Evolutionary conservation across 2,329 filamentous ascomycete species (phyloP).

Genomic region (Fusarium pilosicola): DNA sequence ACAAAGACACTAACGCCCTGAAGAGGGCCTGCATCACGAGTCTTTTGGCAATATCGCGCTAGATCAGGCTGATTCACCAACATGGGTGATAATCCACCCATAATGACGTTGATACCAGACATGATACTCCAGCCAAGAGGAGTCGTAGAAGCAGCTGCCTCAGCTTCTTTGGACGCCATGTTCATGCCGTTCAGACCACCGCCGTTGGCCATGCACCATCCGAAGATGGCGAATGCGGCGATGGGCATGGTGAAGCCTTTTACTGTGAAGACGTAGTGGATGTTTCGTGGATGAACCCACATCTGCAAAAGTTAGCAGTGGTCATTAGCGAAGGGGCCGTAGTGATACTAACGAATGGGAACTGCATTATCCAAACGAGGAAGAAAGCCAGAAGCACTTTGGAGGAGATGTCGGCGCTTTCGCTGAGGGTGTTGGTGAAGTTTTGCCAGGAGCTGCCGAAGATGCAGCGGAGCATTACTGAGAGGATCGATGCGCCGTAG

Average conservation of each 20-base stretch:
- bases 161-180: background rate
- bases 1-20: background rate
- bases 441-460: background rate
- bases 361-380: background rate
- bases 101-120: background rate
- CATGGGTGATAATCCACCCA: background rate
- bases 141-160: background rate
- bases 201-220: background rate
- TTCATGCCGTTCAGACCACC: background rate
- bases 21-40: background rate
- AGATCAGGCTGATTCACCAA: background rate
- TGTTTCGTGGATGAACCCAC: background rate
- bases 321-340: accelerated
- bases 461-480: background rate
- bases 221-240: background rate
- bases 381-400: background rate
- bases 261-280: background rate
- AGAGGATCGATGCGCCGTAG: background rate
- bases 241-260: background rate
- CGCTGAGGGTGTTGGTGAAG: background rate
- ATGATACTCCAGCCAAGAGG: background rate
- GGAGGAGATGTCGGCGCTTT: background rate
- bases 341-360: background rate
- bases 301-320: background rate
- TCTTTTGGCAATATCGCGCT: background rate